A percentile compares a stretch with the other conserved stretches of the same genome.
Conservation (phyloP, 805 yeast genomes). For the Hanseniaspora taiwanica region DNA sequence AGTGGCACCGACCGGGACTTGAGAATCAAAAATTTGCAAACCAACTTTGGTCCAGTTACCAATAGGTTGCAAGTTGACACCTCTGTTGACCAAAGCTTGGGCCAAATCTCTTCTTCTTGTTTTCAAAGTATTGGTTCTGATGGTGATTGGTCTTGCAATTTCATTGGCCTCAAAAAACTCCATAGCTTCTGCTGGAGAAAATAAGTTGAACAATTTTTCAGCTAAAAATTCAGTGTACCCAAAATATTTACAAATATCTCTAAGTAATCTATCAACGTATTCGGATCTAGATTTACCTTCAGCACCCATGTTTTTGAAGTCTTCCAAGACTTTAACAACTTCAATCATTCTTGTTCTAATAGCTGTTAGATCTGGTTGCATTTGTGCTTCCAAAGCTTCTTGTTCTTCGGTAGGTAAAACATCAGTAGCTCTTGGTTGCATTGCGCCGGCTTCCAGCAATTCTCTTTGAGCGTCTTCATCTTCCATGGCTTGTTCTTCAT, state of each 20-base stretch:
- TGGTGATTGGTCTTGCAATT: conserved; percentile 89
- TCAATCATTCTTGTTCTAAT: conserved; percentile 92
- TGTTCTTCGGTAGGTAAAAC: conserved; percentile 62
- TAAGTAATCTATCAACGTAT: conserved; percentile 61
- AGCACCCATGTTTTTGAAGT: conserved; percentile 70
- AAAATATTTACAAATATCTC: conserved; percentile 84
- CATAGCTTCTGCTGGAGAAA: conserved; percentile 91
- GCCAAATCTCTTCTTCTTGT: conserved; percentile 94
- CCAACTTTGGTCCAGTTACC: conserved; percentile 99
- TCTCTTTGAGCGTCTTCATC: conserved; percentile 52
- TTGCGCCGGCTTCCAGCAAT: conserved; percentile 41
- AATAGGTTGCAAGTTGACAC: conserved; percentile 93
- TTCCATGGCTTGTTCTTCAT: conserved; percentile 42
- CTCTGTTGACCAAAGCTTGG: conserved; percentile 87
- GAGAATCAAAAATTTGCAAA: conserved; percentile 91
- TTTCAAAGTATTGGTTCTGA: conserved; percentile 92
- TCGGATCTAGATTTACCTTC: conserved; percentile 80
- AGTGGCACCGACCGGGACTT: conserved; percentile 99
- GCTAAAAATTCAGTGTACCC: conserved; percentile 90
- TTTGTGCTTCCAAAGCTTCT: conserved; percentile 39
- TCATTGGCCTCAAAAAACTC: conserved; percentile 98
- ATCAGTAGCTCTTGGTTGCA: conserved; percentile 56
- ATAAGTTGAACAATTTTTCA: conserved; percentile 81
- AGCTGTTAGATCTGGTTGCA: conserved; percentile 64
- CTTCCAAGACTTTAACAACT: conserved; percentile 84